Percentiles rank a stretch among this genome's conserved stretches.
phyloP scores from a whole-genome alignment of 768 basidiomycete genomes.

The Tephrocybe sp. region DNA sequence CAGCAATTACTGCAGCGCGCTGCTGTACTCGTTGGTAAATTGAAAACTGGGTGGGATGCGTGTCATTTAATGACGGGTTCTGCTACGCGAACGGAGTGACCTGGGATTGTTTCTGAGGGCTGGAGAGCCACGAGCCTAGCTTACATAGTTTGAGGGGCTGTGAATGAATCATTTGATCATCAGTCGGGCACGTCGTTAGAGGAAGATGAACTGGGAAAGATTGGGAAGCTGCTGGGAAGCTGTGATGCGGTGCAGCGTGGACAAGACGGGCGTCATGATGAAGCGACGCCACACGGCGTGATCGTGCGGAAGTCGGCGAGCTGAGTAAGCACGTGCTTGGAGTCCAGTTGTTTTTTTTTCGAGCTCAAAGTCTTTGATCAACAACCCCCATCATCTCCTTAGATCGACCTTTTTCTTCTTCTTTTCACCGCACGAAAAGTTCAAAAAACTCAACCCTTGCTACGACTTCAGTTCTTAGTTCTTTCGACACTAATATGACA shows the following conservation, averaged over 20 bases:
- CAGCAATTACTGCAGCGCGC: background rate
- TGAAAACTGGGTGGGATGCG: background rate
- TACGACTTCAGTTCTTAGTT: conserved; percentile 25
- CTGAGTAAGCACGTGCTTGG: conserved; percentile 20
- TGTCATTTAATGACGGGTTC: background rate
- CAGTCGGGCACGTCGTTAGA: background rate
- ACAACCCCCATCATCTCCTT: conserved; percentile 27
- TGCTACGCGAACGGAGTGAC: background rate
- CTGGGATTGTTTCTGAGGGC: background rate
- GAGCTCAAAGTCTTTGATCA: conserved; percentile 21
- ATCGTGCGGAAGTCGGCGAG: conserved; percentile 20
- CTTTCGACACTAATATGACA: conserved; percentile 65
- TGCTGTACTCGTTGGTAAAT: background rate
- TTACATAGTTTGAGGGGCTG: background rate
- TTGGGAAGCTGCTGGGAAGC: background rate
- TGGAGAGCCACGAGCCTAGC: background rate
- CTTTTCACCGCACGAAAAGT: conserved; percentile 23
- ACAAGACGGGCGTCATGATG: background rate
- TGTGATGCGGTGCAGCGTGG: background rate
- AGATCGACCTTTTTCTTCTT: conserved; percentile 21
- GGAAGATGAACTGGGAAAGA: background rate
- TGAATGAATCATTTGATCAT: background rate
- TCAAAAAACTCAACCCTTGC: conserved; percentile 23
- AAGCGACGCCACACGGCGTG: conserved; percentile 16
- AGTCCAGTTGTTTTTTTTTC: conserved; percentile 15